Conservation (phyloP, 2,329 filamentous ascomycete species). For the Pseudogymnoascus verrucosus region DNA sequence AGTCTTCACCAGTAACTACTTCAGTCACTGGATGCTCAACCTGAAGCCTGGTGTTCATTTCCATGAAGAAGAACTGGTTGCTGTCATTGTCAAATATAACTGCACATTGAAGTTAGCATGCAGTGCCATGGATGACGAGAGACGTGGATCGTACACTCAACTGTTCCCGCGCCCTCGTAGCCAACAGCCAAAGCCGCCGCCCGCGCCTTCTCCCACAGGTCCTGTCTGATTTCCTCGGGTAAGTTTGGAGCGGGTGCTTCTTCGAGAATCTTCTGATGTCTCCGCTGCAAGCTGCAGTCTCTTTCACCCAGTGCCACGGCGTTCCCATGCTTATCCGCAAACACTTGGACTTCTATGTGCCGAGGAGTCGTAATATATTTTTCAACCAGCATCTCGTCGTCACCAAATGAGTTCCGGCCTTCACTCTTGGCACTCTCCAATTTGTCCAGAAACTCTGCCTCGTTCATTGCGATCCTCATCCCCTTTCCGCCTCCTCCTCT, state of each 20-base stretch:
- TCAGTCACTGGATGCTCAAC: conserved; percentile 94
- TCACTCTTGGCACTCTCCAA: conserved; percentile 66
- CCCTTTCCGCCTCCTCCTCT: conserved; percentile 79
- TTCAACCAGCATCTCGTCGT: conserved; percentile 79
- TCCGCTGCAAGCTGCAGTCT: conserved; percentile 78
- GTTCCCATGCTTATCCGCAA: conserved; percentile 72
- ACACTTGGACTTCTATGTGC: conserved; percentile 86
- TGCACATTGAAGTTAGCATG: conserved; percentile 43
- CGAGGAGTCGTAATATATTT: conserved; percentile 70
- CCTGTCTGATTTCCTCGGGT: conserved; percentile 47
- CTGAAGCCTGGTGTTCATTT: conserved; percentile 82
- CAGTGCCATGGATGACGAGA: conserved; percentile 18
- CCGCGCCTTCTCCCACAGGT: conserved; percentile 59
- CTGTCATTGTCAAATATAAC: conserved; percentile 78
- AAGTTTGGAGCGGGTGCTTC: conserved; percentile 74
- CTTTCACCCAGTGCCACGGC: conserved; percentile 80
- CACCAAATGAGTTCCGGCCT: conserved; percentile 71
- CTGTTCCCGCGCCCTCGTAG: conserved; percentile 85
- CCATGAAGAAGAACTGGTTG: conserved; percentile 74
- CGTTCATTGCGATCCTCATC: conserved; percentile 63
- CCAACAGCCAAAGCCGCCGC: conserved; percentile 64
- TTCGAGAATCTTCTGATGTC: conserved; percentile 87
- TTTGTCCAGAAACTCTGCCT: conserved; percentile 62
- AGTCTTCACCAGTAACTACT: conserved; percentile 65
- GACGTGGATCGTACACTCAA: conserved; percentile 64